Conservation (phyloP, 441 rosid genomes). For the Populus trichocarpa region DNA sequence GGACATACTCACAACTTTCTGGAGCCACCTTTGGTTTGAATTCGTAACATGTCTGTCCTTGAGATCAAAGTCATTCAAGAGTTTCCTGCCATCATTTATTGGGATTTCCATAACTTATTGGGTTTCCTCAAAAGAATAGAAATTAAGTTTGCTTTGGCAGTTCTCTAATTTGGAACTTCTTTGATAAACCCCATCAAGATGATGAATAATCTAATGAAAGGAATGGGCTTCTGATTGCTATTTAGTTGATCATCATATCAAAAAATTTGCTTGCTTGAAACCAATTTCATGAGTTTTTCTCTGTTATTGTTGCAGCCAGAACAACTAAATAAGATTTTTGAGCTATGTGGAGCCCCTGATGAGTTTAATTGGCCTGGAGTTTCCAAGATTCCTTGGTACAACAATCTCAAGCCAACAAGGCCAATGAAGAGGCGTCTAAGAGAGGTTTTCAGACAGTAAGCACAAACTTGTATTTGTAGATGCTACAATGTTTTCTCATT, state of each 20-base stretch:
- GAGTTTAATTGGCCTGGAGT: slow-evolving; percentile 96
- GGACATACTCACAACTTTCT: not conserved
- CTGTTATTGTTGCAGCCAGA: slow-evolving; percentile 51
- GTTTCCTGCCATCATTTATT: not conserved
- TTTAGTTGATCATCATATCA: not conserved
- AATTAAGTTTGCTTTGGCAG: not conserved
- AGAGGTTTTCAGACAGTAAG: slow-evolving; percentile 89
- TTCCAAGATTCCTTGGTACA: slow-evolving; percentile 88
- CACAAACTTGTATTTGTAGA: slow-evolving; percentile 5
- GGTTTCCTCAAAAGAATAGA: not conserved
- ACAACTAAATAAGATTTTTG: slow-evolving; percentile 90
- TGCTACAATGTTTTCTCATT: not conserved
- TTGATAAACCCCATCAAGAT: not conserved
- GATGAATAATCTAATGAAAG: not conserved
- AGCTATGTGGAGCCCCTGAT: slow-evolving; percentile 92
- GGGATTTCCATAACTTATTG: not conserved
- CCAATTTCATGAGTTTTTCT: not conserved
- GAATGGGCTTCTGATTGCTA: not conserved
- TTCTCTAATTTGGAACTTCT: not conserved
- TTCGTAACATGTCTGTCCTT: not conserved
- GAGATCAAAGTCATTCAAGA: not conserved
- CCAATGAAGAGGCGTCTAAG: slow-evolving; percentile 83
- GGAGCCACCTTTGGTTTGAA: not conserved
- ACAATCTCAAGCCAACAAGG: slow-evolving; percentile 76
- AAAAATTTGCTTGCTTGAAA: not conserved